Evolutionary conservation across 78 protist genomes (phyloP).

Genomic region (Dictyostelium brefeldianum): DNA sequence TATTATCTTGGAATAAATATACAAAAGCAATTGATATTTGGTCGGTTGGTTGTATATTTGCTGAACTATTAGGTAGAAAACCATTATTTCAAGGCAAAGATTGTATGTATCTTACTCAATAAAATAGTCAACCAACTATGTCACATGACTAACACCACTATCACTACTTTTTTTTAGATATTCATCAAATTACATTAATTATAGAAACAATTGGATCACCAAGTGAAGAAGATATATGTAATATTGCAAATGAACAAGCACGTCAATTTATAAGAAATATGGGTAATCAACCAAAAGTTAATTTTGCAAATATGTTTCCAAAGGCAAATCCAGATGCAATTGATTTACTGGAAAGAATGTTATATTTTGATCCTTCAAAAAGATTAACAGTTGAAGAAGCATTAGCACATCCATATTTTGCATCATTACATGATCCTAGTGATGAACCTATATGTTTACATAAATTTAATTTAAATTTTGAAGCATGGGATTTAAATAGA

Average conservation of each 20-base stretch:
- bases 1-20: slow-evolving; percentile 88
- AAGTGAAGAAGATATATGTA: slow-evolving; percentile 87
- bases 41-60: slow-evolving; percentile 94
- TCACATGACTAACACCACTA: neutral
- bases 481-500: slow-evolving; percentile 64
- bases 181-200: slow-evolving; percentile 91
- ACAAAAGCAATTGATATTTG: slow-evolving; percentile 91
- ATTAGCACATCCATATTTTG: slow-evolving; percentile 90
- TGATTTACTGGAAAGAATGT: slow-evolving; percentile 93
- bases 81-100: slow-evolving; percentile 86
- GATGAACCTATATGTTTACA: slow-evolving; percentile 80
- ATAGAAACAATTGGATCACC: slow-evolving; percentile 92
- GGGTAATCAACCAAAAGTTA: slow-evolving; percentile 16
- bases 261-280: slow-evolving; percentile 37
- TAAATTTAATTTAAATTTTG: slow-evolving; percentile 71
- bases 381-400: slow-evolving; percentile 90
- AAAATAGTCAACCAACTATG: too few species aligned
- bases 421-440: slow-evolving; percentile 62
- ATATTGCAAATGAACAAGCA: slow-evolving; percentile 59
- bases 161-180: slow-evolving; percentile 5
- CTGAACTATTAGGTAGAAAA: slow-evolving; percentile 86
- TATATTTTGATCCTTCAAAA: slow-evolving; percentile 93
- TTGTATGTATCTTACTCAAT: slow-evolving; percentile 11
- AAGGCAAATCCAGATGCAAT: slow-evolving; percentile 83
- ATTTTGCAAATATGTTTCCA: slow-evolving; percentile 78